Evolutionary conservation across 2,329 filamentous ascomycete species (phyloP).

Genomic region (Monilinia laxa): DNA sequence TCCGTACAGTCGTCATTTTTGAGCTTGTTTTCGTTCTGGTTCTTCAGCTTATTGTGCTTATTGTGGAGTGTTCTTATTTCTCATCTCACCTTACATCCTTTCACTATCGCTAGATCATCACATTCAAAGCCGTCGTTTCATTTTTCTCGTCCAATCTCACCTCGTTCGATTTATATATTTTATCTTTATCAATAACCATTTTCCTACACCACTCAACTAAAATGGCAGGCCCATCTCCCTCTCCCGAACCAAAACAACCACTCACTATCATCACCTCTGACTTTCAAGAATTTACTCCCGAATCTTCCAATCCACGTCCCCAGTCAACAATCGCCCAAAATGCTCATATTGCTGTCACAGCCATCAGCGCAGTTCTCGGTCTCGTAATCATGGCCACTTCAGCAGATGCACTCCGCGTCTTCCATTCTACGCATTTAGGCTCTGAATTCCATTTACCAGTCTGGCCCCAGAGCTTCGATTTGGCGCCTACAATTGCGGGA

Average conservation of each 20-base stretch:
- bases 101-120: neutral
- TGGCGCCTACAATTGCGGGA: conserved; percentile 56
- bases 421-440: conserved; percentile 52
- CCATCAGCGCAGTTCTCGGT: conserved; percentile 51
- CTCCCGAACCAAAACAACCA: conserved; percentile 13
- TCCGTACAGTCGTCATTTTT: neutral
- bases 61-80: conserved; percentile 5
- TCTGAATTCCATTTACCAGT: conserved; percentile 53
- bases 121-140: neutral
- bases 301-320: conserved; percentile 31
- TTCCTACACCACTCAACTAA: neutral
- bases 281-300: conserved; percentile 17
- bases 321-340: conserved; percentile 40
- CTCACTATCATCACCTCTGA: conserved; percentile 3
- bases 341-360: conserved; percentile 49
- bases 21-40: neutral
- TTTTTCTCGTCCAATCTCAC: neutral
- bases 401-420: conserved; percentile 54
- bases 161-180: neutral
- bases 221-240: conserved; percentile 18
- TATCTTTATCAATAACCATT: neutral
- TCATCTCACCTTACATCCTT: neutral
- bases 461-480: conserved; percentile 58
- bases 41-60: conserved; percentile 16
- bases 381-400: conserved; percentile 55